Base-by-base conservation (phyloP, 306 rosid species). In the Casuarina glauca region DNA sequence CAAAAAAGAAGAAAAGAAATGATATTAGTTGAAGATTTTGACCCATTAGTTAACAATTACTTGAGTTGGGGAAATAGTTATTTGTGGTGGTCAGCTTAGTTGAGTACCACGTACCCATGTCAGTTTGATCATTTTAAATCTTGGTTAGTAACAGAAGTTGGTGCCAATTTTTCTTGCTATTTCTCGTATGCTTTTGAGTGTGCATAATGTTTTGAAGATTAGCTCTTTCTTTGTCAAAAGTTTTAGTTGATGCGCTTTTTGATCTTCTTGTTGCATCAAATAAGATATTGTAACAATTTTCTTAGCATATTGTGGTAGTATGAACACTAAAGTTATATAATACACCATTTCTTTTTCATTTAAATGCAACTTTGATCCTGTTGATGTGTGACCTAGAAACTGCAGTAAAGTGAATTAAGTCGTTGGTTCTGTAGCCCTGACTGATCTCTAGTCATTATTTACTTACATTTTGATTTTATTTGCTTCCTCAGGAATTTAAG, bases 401-500 rank as follows among this genome's bases (percentile, higher is more conserved):
- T 19, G 43, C 57, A 1, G 43, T 73, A 10, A 9, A 20, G 15
- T 51, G 67, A 75, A 35, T 19, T 38, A 41, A 16, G 55, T 72
- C 41, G 4, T 19, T 80, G 75, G 20, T 82, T 82, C 41, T 66
- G 75, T 60, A 54, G 53, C 74, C 50, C 50, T 32, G 67, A 70
- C 57, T 63, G 52, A 64, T 48, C 42, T 72, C 39, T n/a, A 36
- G n/a, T 17, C 44, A 12, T 69, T 58, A 77, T 58, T 61, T 75
- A 58, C 9, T 57, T 26, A 50, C 54, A 32, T 58, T 70, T 46
- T 78, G 15, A 26, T 79, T 45, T 17, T 54, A 74, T 77, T 3
- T 80, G 78, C 36, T 63, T 11, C 70, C 16, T 50, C 91, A 95
- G 99, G 91, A 86, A 64, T 78, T 90, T 95, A 77, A 93, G 80